phyloP scores from a whole-genome alignment of 164 flowering plant species.

The Vitis rupestris region DNA sequence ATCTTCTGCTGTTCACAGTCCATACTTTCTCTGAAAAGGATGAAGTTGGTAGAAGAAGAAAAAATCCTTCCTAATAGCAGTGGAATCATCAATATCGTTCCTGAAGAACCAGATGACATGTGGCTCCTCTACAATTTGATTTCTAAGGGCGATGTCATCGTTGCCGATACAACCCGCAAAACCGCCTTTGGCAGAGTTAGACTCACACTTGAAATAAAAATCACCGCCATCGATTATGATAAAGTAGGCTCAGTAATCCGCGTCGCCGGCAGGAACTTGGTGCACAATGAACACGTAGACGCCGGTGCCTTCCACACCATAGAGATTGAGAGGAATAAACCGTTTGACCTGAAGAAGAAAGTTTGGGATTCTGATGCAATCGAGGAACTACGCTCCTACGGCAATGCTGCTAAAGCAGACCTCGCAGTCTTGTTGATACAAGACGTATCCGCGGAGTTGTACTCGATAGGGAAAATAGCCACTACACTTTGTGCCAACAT shows the following conservation, averaged over 20 bases:
- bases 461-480: neutral
- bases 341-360: slow-evolving; percentile 13
- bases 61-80: too few species aligned
- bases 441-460: slow-evolving; percentile 3
- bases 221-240: slow-evolving; percentile 3
- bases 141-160: slow-evolving; percentile 3
- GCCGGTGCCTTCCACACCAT: too few species aligned
- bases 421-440: slow-evolving; percentile 10
- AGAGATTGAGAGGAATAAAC: too few species aligned
- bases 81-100: too few species aligned
- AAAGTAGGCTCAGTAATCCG: neutral
- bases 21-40: too few species aligned
- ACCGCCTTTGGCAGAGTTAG: neutral
- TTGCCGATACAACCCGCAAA: slow-evolving; percentile 14
- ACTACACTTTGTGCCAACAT: neutral
- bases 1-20: too few species aligned
- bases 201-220: neutral
- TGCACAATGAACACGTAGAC: neutral
- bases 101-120: too few species aligned
- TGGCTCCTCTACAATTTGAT: too few species aligned
- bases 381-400: neutral
- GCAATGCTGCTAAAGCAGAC: neutral
- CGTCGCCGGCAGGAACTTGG: neutral
- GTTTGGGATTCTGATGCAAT: slow-evolving; percentile 6
- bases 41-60: too few species aligned